These are phyloP conservation scores for Marasmius fiardii DNA, from an alignment of 1,284 basidiomycete genomes.

Conservation along the genomic window DNA sequence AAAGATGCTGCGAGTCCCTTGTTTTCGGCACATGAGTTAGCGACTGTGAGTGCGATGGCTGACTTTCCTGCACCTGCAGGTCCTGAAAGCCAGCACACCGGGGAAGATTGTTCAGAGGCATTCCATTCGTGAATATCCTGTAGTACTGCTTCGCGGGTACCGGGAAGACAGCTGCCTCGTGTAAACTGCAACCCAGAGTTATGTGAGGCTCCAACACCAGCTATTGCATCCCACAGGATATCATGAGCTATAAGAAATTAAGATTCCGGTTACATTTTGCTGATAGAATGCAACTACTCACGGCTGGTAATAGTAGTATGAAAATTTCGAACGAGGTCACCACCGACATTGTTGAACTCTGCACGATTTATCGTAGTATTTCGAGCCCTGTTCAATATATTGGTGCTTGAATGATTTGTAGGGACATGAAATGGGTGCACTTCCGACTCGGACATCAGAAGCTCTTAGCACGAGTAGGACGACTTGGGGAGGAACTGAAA, in stretches of 20 bases:
- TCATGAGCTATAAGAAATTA: background rate
- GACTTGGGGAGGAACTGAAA: too few relatives aligned
- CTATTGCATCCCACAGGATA: background rate
- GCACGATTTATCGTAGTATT: too few relatives aligned
- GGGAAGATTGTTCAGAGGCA: background rate
- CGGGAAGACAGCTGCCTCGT: slow-evolving; percentile 8
- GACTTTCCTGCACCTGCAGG: slow-evolving; percentile 18
- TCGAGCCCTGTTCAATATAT: too few relatives aligned
- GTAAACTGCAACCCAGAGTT: background rate
- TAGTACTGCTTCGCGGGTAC: slow-evolving; percentile 14
- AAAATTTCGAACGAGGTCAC: too few relatives aligned
- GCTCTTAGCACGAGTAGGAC: too few relatives aligned
- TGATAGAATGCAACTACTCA: too few relatives aligned
- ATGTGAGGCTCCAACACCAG: background rate
- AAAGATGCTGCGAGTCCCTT: slow-evolving; percentile 14
- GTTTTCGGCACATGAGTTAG: slow-evolving; percentile 5
- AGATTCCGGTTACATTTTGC: too few relatives aligned
- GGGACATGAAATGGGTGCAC: too few relatives aligned
- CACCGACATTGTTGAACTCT: too few relatives aligned
- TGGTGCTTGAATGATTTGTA: too few relatives aligned
- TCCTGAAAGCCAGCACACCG: slow-evolving; percentile 16
- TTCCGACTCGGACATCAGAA: too few relatives aligned
- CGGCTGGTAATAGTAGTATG: too few relatives aligned
- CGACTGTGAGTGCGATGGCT: slow-evolving; percentile 17
- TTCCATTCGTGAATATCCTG: slow-evolving; percentile 13